A percentile compares a stretch with the other conserved stretches of the same genome.
phyloP scores from a whole-genome alignment of 345 rosid species.

The Linum trigynum region DNA sequence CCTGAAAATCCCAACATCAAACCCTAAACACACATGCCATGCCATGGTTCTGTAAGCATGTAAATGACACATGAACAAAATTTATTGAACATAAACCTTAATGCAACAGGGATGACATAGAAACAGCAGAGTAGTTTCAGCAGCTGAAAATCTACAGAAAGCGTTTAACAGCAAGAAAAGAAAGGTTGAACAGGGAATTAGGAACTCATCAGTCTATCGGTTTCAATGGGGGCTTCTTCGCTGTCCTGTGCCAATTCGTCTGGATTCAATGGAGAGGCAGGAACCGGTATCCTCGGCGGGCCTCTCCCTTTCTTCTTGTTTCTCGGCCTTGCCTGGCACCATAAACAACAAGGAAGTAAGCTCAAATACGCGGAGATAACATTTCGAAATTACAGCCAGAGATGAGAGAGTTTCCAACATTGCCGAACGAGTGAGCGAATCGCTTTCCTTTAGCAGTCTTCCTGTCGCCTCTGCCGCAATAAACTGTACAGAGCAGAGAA shows the following conservation, averaged over 20 bases:
- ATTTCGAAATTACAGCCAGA: background rate
- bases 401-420: conserved; percentile 37
- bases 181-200: conserved; percentile 34
- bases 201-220: conserved; percentile 46
- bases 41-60: background rate
- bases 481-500: conserved; percentile 28
- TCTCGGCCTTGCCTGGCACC: conserved; percentile 71
- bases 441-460: conserved; percentile 89
- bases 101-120: background rate
- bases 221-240: conserved; percentile 49
- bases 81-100: background rate
- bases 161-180: conserved; percentile 4
- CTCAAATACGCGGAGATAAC: background rate
- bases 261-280: conserved; percentile 55
- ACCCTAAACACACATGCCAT: background rate
- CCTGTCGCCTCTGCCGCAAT: conserved; percentile 81
- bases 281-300: conserved; percentile 58
- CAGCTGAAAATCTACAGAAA: background rate
- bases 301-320: conserved; percentile 87
- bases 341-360: conserved; percentile 10
- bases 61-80: background rate
- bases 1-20: background rate
- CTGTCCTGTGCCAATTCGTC: conserved; percentile 48
- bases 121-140: background rate
- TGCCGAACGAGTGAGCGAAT: conserved; percentile 83